Base-by-base conservation (phyloP, 23 red algal species). In the Gracilaria gracilis region DNA sequence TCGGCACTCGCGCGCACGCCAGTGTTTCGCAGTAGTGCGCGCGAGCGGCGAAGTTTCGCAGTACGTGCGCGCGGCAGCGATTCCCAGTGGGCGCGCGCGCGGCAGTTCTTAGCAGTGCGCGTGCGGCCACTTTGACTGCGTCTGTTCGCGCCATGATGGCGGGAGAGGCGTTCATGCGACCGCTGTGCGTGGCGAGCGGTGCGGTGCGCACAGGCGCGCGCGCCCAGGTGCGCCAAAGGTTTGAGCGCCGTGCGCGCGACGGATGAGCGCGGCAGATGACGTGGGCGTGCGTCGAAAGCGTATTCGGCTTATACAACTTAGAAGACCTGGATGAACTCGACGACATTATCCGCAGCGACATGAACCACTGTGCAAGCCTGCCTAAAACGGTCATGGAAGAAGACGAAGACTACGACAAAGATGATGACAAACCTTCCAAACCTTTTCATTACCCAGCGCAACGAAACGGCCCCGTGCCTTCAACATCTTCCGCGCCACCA, bases 241-340 rank as follows among this genome's bases (percentile, higher is more conserved):
- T 2, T 40, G 67, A 35, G 2, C 34, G 1, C 28, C 35, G 35
- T 1, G 21, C 33, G 13, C 67, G 35, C 1, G 9, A 35, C 34
- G 5, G 12, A n/a, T 73, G 15, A 37, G 16, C 67, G 35, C 35
- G 67, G 1, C 59, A 24, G 24, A 62, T 1, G 21, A 1, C n/a
- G 11, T 2, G n/a, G 24, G 3, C 27, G 59, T 73, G 67, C 33
- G 67, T 7, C 95, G 87, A 61, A 83, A 89, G 11, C 80, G 67
- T 29, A 93, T 98, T 42, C 91, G 93, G 67, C 96, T n/a, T n/a
- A n/a, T 76, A 50, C 62, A 66, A 95, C 39, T 72, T 87, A 44
- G 81, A 82, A 20, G 89, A 93, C 79, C 72, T 61, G 16, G 91
- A 94, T 57, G 91, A 87, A 29, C 62, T 94, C 25, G 80, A 85